Evolutionary conservation across 2,329 filamentous ascomycete species (phyloP), one percentile per base, ranked within the genome.

Genomic region (Ophiostoma quercus): DNA sequence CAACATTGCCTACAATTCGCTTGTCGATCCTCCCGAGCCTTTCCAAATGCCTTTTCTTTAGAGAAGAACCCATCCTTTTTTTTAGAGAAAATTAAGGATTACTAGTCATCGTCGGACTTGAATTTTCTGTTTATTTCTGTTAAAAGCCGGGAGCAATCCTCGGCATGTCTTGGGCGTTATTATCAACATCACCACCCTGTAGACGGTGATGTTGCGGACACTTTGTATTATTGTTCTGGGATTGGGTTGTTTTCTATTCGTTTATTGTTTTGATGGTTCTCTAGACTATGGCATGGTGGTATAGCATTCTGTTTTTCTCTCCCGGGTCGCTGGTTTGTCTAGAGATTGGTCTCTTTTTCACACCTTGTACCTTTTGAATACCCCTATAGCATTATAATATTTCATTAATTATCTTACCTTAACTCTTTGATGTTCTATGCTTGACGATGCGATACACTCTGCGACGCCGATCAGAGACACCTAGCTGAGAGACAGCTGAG

Each of bases 1-100:
- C 1, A 86, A 87, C 1, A 82, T 96, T 68, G 87, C 90, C 14
- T 97, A 97, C 77, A 73, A 72, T 8, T 71, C 71, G 5, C 25
- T 34, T 34, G 34, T 34, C 34, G 34, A 34, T 34, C 34, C 19
- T n/a, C 62, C 68, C 3, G 62, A 67, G 29, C 32, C 54, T 9
- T 34, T 62, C 25, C 39, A 25, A 1, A 70, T 70, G 34, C 51
- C 68, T 22, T 34, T 34, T 34, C 34, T 34, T 29, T 29, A 29
- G 25, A 29, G 25, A 29, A 29, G 25, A 29, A 29, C 25, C 25
- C 25, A 29, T 29, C 25, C 25, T 29, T 29, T 29, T 29, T 29
- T 29, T 29, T 29, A 29, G 25, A 29, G 25, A 29, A 29, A 29
- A 29, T 29, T 29, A 2, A 29, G 25, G 25, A 29, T 29, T 2